A percentile compares a stretch with the other conserved stretches of the same genome.
Evolutionary conservation across 805 yeast genomes (phyloP).

Genomic region (Metschnikowia vanudenii): DNA sequence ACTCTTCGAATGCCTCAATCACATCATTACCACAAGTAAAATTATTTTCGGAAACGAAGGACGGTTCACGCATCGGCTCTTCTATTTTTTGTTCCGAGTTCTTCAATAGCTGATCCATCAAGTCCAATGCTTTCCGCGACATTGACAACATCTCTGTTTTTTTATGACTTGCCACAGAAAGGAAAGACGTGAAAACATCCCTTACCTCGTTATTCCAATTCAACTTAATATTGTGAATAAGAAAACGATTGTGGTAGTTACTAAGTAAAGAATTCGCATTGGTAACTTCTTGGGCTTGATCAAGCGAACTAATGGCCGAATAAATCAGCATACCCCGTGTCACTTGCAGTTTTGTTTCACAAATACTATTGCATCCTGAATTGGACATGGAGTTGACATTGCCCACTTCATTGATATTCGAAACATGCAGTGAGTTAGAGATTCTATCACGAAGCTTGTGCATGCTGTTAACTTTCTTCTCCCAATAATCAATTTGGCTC

Average conservation of each 20-base stretch:
- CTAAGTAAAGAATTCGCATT: conserved; percentile 25
- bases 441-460: neutral
- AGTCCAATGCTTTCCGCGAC: conserved; percentile 49
- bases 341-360: conserved; percentile 6
- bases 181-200: conserved; percentile 59
- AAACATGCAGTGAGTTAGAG: neutral
- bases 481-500: conserved; percentile 2
- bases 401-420: neutral
- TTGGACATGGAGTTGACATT: neutral
- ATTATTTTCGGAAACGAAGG: conserved; percentile 15
- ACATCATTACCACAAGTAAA: conserved; percentile 30
- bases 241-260: conserved; percentile 64
- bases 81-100: conserved; percentile 17
- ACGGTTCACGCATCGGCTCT: conserved; percentile 12
- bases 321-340: conserved; percentile 23
- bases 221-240: conserved; percentile 67
- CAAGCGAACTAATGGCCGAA: conserved; percentile 29
- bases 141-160: conserved; percentile 44
- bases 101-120: conserved; percentile 43
- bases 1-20: conserved; percentile 51
- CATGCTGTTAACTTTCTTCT: conserved; percentile 2
- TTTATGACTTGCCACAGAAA: conserved; percentile 44
- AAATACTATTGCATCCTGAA: conserved; percentile 1
- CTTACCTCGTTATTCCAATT: conserved; percentile 77
- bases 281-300: conserved; percentile 26